Evolutionary conservation across 768 basidiomycete genomes (phyloP).

Genomic region (Pluteus cervinus): DNA sequence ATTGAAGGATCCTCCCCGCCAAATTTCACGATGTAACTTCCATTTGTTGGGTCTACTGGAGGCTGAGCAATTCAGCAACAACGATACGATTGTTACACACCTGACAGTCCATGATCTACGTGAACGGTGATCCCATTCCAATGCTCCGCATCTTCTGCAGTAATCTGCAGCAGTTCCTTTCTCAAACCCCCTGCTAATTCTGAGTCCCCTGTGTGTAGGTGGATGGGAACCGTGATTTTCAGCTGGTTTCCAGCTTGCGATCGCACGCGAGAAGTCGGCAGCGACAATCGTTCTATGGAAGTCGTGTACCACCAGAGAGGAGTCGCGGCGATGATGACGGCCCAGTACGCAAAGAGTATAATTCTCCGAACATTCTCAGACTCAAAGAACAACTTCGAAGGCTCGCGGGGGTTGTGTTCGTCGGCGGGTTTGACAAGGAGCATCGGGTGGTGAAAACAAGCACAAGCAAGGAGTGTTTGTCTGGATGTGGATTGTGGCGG

Average conservation of each 20-base stretch:
- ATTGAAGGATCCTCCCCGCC: too few species aligned
- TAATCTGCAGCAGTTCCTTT: constrained; percentile 17
- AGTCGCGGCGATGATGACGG: constrained; percentile 65
- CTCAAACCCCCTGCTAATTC: constrained; percentile 15
- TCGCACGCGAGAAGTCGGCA: constrained; percentile 59
- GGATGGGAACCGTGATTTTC: constrained; percentile 41
- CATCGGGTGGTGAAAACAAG: too few species aligned
- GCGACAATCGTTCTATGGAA: constrained; percentile 74
- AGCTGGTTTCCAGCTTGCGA: constrained; percentile 42
- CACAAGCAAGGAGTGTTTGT: not conserved
- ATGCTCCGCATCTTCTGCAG: constrained; percentile 17
- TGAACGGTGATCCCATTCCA: constrained; percentile 40
- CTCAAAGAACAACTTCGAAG: constrained; percentile 49
- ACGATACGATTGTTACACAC: not conserved
- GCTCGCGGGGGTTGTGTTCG: constrained; percentile 27
- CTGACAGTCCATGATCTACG: constrained; percentile 23
- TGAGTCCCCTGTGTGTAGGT: constrained; percentile 19
- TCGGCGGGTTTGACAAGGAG: not conserved
- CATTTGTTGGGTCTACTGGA: too few species aligned
- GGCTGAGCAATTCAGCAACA: too few species aligned
- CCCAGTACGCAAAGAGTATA: constrained; percentile 75
- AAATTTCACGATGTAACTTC: too few species aligned
- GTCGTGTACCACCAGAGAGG: constrained; percentile 96
- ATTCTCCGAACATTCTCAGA: constrained; percentile 40
- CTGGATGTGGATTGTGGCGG: not conserved